Base-by-base conservation (phyloP, 2,329 filamentous ascomycete species). In the Aureobasidium musti region DNA sequence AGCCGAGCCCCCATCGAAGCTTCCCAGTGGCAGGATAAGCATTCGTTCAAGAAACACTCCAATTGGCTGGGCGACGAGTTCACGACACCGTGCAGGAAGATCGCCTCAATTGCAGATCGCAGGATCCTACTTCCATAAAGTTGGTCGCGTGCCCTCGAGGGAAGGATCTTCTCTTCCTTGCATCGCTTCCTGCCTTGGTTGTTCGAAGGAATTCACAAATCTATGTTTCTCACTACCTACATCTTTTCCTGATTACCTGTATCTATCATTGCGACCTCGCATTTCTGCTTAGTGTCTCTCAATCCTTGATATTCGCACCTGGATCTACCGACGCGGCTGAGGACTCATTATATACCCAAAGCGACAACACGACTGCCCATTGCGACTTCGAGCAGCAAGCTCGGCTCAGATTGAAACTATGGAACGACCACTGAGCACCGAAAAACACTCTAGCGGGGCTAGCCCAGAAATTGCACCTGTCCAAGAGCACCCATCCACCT, bases 1-100 rank as follows among this genome's bases (percentile, higher is more conserved):
- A 26, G 59, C 59, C 59, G 59, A 37, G 37, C 43, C 11, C 26
- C 21, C 45, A 63, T 21, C n/a, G 14, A 63, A 63, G 59, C 59
- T 63, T 37, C 28, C n/a, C 33, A n/a, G 4, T 8, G 57, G 57
- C 57, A 49, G 57, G 57, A 63, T 50, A 63, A 63, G 59, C 59
- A 63, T 47, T 37, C 21, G n/a, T 49, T 2, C 33, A 49, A 5
- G 45, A 35, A 50, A n/a, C 59, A 6, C 28, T 60, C 41, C 45
- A 50, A 63, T 63, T 63, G 59, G 59, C n/a, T 28, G 13, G n/a
- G 2, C 3, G 30, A 7, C 5, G 6, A n/a, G n/a, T 59, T 47
- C 14, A 47, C 43, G 23, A 39, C n/a, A n/a, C n/a, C n/a, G n/a
- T n/a, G n/a, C n/a, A 11, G n/a, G 14, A 49, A 39, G 59, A 63